These are phyloP conservation scores for Trichosanthes cucumerina DNA, from an alignment of 306 rosid genomes.

Conservation along the genomic window DNA sequence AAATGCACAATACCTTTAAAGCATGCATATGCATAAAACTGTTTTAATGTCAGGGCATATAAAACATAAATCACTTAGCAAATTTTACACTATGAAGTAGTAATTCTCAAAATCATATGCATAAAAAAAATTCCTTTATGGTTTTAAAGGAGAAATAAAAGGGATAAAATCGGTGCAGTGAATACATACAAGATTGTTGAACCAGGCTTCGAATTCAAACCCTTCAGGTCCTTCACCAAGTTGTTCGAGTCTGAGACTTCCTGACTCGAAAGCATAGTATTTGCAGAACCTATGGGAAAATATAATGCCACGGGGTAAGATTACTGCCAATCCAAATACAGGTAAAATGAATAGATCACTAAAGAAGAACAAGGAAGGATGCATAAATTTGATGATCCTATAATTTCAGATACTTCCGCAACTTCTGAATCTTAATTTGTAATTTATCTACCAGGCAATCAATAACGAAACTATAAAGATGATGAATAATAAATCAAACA, in stretches of 20 bases:
- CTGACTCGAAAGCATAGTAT: slow-evolving; percentile 53
- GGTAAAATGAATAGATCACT: neutral
- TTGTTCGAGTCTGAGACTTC: slow-evolving; percentile 56
- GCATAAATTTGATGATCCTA: neutral
- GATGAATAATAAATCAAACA: neutral
- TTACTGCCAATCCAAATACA: neutral
- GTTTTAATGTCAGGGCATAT: neutral
- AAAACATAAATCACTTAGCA: neutral
- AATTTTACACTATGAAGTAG: neutral
- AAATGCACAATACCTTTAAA: neutral
- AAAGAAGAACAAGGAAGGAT: neutral
- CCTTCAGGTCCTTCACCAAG: slow-evolving; percentile 45
- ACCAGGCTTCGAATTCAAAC: slow-evolving; percentile 23
- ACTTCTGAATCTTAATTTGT: neutral
- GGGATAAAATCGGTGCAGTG: neutral
- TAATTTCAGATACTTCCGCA: neutral
- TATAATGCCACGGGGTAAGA: neutral
- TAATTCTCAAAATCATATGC: neutral
- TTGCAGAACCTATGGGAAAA: slow-evolving; percentile 49
- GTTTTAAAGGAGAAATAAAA: neutral
- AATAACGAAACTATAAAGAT: neutral
- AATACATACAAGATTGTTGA: slow-evolving; percentile 33
- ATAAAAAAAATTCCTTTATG: neutral
- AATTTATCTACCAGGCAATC: neutral
- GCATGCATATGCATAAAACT: neutral